Evolutionary conservation across 2,329 filamentous ascomycete species (phyloP).

Genomic region (Ophiostoma triangulosporum): DNA sequence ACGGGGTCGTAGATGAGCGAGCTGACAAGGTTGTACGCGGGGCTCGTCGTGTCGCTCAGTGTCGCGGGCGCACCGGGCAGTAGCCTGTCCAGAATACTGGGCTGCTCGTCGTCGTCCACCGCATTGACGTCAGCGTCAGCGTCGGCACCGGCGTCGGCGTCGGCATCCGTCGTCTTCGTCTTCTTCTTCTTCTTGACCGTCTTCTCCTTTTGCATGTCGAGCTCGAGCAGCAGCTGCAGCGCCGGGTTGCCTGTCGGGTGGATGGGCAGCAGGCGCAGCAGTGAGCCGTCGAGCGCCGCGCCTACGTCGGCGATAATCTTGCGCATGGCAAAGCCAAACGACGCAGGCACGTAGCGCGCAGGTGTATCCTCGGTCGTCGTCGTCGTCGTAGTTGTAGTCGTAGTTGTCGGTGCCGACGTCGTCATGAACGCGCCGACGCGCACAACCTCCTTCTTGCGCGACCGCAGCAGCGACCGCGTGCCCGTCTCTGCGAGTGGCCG

Average conservation of each 20-base stretch:
- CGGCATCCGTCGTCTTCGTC: constrained; percentile 20
- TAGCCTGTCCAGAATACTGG: constrained; percentile 56
- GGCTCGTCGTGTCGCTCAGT: constrained; percentile 57
- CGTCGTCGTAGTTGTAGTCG: background rate
- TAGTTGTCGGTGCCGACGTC: constrained; percentile 22
- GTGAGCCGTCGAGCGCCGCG: constrained; percentile 60
- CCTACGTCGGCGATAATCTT: constrained; percentile 73
- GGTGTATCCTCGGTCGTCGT: background rate
- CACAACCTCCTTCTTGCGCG: constrained; percentile 82
- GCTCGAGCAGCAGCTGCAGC: constrained; percentile 75
- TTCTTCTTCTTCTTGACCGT: constrained; percentile 35
- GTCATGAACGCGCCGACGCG: constrained; percentile 38
- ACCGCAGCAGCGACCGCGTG: constrained; percentile 65
- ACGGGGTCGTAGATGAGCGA: constrained; percentile 81
- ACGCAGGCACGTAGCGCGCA: constrained; percentile 52
- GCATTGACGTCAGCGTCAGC: constrained; percentile 6
- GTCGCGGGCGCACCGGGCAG: constrained; percentile 62
- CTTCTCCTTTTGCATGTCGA: constrained; percentile 66
- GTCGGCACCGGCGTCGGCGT: constrained; percentile 4
- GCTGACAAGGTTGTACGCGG: constrained; percentile 65
- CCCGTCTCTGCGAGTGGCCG: constrained; percentile 59
- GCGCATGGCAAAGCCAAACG: constrained; percentile 62
- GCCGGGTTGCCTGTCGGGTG: constrained; percentile 88
- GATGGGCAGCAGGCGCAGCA: constrained; percentile 69
- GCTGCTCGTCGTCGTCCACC: constrained; percentile 8